Conservation (phyloP, 345 rosid species). For the Bretschneidera sinensis region DNA sequence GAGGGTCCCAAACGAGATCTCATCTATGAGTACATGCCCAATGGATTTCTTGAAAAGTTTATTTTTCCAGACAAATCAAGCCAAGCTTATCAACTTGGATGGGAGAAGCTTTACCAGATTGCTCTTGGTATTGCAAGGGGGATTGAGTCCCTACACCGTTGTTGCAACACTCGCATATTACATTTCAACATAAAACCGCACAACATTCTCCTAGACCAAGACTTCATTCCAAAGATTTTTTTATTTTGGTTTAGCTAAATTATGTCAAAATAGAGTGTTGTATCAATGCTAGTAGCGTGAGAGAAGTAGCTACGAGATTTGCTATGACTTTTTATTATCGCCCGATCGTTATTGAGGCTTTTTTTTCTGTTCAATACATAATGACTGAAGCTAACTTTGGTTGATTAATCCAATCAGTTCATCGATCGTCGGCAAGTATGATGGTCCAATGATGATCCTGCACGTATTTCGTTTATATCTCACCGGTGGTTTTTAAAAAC, state of each 20-base stretch:
- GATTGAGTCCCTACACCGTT: slow-evolving; percentile 39
- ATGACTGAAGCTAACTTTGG: slow-evolving; percentile 13
- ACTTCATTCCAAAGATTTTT: slow-evolving; percentile 40
- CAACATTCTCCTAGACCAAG: slow-evolving; percentile 32
- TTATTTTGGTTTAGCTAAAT: slow-evolving; percentile 44
- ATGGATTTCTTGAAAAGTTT: slow-evolving; percentile 38
- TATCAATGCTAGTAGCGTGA: slow-evolving; percentile 23
- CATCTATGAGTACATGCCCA: no score
- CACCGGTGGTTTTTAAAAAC: background rate
- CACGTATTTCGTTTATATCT: background rate
- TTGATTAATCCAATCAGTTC: slow-evolving; percentile 12
- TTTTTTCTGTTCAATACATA: slow-evolving; percentile 2
- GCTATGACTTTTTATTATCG: background rate
- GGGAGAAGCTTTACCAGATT: slow-evolving; percentile 27
- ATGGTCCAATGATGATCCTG: slow-evolving; percentile 1
- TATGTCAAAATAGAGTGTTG: slow-evolving; percentile 23
- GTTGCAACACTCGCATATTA: slow-evolving; percentile 33
- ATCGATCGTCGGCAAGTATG: slow-evolving; percentile 9
- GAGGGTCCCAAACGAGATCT: slow-evolving; percentile 29
- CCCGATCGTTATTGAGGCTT: background rate
- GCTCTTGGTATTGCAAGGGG: slow-evolving; percentile 30
- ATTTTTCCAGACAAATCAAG: slow-evolving; percentile 11
- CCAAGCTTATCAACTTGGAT: slow-evolving; percentile 8
- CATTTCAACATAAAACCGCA: slow-evolving; percentile 50
- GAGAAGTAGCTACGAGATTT: slow-evolving; percentile 7